Base-by-base conservation (phyloP, 2,329 filamentous ascomycete species). In the Aspergillus hortae region DNA sequence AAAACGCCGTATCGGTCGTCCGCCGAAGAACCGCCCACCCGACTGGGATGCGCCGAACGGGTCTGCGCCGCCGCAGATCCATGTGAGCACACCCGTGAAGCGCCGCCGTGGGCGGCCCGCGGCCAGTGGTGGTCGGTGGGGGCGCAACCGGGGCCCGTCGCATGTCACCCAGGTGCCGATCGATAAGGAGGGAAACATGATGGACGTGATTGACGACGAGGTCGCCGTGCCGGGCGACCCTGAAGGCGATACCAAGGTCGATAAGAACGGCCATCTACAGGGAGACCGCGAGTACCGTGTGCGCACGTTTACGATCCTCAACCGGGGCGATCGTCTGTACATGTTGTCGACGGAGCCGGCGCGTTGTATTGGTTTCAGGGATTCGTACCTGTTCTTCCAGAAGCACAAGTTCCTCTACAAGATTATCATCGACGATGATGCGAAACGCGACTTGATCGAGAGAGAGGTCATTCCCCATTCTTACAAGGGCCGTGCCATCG, bases 331-430 rank as follows among this genome's bases (percentile, higher is more conserved):
- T 46, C 80, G 92, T 51, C 84, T 95, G 10, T 99, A 99, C 82
- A 99, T 99, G 94, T 76, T 99, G 73, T 97, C 94, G 3, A 99
- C 94, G 4, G 94, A 99, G 68, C 95, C 94, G 4, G 94, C 94
- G 21, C 88, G 94, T 59, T 97, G 94, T 65, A 92, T 96, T 50
- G 94, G 94, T 14, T 99, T 99, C 80, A 83, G 94, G 61, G 94
- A 99, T 78, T 96, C 92, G 58, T 99, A 99, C 67, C 83, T 99
- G 23, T 96, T 99, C 80, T 99, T 99, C 79, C 95, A 94, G 58
- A 99, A 97, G 74, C 94, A 99, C 74, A 89, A 89, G 68, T 87
- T 91, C 65, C 86, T 99, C 12, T 94, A 91, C 82, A 99, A 99
- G 77, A 96, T 99, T 65, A 96, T 99, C 64, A 90, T 97, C 51